Base-by-base conservation (phyloP, 805 yeast species). In the Yamadazyma kitorensis region DNA sequence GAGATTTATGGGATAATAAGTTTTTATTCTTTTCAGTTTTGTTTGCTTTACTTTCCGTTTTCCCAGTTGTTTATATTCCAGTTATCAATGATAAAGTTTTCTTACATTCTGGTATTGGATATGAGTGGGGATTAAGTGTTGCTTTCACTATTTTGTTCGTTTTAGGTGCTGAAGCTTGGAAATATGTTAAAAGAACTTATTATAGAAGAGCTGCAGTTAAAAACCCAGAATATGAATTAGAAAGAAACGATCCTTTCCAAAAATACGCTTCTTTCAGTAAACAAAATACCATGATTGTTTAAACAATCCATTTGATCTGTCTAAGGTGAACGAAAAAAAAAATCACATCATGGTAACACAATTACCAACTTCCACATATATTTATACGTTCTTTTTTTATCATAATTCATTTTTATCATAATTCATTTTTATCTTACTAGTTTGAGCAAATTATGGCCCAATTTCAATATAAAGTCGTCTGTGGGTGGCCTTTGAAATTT, bases 31-130 rank as follows among this genome's bases (percentile, higher is more conserved):
- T 89, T 88, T 84, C 95, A 1, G 75, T 86, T 29, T 53, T 82
- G 22, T 63, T 74, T 33, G 96, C 93, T 2, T 74, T 82, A 41
- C 57, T 73, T 10, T 71, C 86, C 2, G 80, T 83, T 4, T 80
- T 86, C 73, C 95, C 95, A 27, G 82, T 85, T 13, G 77, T 86
- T 24, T 86, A 86, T 59, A 86, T 86, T 44, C 95, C 96, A 5
- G 94, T 83, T n/a, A 85, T 86, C 52, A 86, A 86, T 57, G 62
- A 69, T 28, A 72, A 74, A 42, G 95, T 86, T 6, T 86, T 86
- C 55, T 64, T 80, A 47, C 95, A 86, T 57, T 65, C 57, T 19
- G 76, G 80, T 6, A 84, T 86, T 43, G 73, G 80, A 7, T 78
- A 77, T 60, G 95, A 86, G 63, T 86, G 94, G 94, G 91, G 85